A percentile compares a stretch with the other conserved stretches of the same genome.
Evolutionary conservation across 495 filamentous ascomycete genomes (phyloP).

Genomic region (Penicillium bovifimosum): DNA sequence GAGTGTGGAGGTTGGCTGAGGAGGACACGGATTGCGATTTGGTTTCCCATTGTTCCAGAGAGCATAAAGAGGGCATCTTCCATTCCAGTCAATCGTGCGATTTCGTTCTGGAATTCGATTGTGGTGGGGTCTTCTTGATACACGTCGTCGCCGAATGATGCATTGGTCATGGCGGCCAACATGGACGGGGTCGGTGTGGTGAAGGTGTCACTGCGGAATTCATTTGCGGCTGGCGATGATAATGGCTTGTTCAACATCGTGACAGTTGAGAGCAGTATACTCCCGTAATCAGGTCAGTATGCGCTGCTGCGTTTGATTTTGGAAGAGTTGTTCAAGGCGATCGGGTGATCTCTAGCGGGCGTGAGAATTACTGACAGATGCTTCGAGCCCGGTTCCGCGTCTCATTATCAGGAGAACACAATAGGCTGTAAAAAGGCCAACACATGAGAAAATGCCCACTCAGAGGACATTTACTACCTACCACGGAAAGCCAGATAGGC

Average conservation of each 20-base stretch:
- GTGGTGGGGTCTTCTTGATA: conserved; percentile 63
- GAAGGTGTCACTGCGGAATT: conserved; percentile 54
- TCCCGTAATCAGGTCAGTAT: not conserved
- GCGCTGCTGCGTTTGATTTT: not conserved
- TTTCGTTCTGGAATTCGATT: conserved; percentile 54
- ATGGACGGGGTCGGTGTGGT: conserved; percentile 71
- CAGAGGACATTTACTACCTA: not conserved
- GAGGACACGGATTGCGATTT: conserved; percentile 62
- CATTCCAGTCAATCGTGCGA: conserved; percentile 63
- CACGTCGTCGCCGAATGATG: conserved; percentile 66
- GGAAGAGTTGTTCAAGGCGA: not conserved
- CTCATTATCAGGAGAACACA: not conserved
- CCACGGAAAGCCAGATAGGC: not conserved
- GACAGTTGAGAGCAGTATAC: not conserved
- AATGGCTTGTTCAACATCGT: not conserved
- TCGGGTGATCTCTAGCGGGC: not conserved
- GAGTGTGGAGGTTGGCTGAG: conserved; percentile 66
- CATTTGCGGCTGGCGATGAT: conserved; percentile 28
- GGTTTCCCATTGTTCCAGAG: conserved; percentile 83
- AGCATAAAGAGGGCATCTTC: conserved; percentile 66
- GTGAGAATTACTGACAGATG: not conserved
- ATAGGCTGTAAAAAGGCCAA: not conserved
- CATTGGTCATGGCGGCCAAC: conserved; percentile 55
- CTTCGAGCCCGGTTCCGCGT: not conserved
- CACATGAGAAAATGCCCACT: not conserved